Percentiles rank a stretch among this genome's conserved stretches.
Evolutionary conservation across 2,329 filamentous ascomycete species (phyloP).

Genomic region (Aspergillus novoparasiticus): DNA sequence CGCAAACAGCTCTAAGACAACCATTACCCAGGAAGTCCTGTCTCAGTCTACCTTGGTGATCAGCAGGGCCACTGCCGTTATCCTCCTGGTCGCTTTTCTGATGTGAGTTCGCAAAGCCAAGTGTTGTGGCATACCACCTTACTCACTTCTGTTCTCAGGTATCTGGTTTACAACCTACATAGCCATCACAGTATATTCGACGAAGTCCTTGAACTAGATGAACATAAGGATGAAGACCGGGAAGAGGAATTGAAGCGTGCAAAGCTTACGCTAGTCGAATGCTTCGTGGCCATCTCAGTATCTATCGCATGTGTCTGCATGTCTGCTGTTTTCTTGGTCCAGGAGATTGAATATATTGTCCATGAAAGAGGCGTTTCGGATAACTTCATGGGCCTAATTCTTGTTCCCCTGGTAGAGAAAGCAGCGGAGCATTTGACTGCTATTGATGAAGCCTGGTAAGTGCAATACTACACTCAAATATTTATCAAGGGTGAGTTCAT

Average conservation of each 20-base stretch:
- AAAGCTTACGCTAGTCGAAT: constrained; percentile 76
- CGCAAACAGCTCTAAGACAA: constrained; percentile 46
- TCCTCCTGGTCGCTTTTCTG: constrained; percentile 69
- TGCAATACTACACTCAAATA: background rate
- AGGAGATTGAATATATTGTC: constrained; percentile 68
- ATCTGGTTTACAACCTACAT: constrained; percentile 71
- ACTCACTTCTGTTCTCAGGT: constrained; percentile 33
- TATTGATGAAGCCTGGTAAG: constrained; percentile 79
- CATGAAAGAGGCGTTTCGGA: constrained; percentile 55
- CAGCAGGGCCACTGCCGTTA: constrained; percentile 69
- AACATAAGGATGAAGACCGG: constrained; percentile 66
- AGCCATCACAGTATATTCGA: constrained; percentile 78
- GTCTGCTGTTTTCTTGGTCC: constrained; percentile 72
- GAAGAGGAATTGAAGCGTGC: constrained; percentile 61
- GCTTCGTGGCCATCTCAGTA: constrained; percentile 64
- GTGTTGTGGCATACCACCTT: background rate
- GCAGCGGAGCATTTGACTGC: constrained; percentile 83
- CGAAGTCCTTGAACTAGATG: constrained; percentile 71
- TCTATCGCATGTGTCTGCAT: constrained; percentile 71
- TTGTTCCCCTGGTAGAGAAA: constrained; percentile 81
- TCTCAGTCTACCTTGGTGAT: constrained; percentile 61
- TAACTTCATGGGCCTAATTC: constrained; percentile 69
- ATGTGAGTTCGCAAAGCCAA: constrained; percentile 50
- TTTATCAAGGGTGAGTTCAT: background rate
- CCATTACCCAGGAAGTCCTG: constrained; percentile 46